Evolutionary conservation across 2,329 filamentous ascomycete species (phyloP).

Genomic region (Leptoxyphium fumago): DNA sequence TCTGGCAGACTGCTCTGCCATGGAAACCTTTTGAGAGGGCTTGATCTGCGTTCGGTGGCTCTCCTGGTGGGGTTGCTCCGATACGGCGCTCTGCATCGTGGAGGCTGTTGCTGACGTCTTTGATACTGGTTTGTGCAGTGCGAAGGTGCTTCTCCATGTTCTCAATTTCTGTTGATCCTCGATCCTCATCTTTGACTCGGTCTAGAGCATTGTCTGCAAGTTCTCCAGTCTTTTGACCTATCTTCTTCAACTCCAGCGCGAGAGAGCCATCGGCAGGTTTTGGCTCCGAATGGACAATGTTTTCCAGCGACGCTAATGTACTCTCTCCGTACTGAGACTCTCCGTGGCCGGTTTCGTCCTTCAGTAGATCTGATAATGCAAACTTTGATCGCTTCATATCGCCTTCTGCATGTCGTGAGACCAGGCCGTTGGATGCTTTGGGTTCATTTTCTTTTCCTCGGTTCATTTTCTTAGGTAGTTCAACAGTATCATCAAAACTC

Average conservation of each 20-base stretch:
- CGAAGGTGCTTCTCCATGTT: conserved; percentile 27
- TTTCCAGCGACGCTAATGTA: conserved; percentile 33
- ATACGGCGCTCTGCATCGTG: conserved; percentile 26
- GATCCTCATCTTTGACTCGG: conserved; percentile 21
- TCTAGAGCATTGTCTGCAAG: conserved; percentile 2
- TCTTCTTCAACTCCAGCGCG: conserved; percentile 7
- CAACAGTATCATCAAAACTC: not conserved
- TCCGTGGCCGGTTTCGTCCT: conserved; percentile 19
- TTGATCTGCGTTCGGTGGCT: not conserved
- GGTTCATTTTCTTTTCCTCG: not conserved
- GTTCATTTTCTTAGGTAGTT: not conserved
- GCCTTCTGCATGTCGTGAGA: conserved; percentile 3
- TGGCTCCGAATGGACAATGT: conserved; percentile 22
- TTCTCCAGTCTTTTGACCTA: conserved; percentile 1
- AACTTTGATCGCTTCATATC: conserved; percentile 8
- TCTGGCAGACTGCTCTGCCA: not conserved
- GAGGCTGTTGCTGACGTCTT: conserved; percentile 29
- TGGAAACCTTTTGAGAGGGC: not conserved
- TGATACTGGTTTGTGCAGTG: conserved; percentile 26
- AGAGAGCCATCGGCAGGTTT: conserved; percentile 13
- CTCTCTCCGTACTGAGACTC: conserved; percentile 27
- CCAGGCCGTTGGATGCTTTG: not conserved
- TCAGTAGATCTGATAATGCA: conserved; percentile 26
- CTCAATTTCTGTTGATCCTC: conserved; percentile 27
- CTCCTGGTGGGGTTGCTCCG: conserved; percentile 9